Base-by-base conservation (phyloP, 2,329 filamentous ascomycete species). In the Metarhizium humberi region DNA sequence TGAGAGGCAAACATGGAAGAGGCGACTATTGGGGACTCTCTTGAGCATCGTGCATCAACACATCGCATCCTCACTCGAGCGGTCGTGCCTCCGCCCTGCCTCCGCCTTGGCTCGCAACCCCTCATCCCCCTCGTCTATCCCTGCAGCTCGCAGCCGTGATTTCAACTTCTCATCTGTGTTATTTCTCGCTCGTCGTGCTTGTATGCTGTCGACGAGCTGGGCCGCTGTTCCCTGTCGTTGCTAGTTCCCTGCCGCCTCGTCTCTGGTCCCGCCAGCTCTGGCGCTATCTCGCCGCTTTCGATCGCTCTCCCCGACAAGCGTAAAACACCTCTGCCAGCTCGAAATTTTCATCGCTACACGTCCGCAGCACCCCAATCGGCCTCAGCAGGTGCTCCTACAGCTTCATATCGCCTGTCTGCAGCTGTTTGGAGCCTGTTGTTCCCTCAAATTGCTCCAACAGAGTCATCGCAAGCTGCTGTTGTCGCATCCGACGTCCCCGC, bases 221-320 rank as follows among this genome's bases (percentile, higher is more conserved):
- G 42, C 40, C 16, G 13, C n/a, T 16, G 20, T 25, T 46, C 43
- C 43, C 43, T 46, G 45, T 30, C 13, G 3, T 11, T 29, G 20
- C 45, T 10, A 14, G 11, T 45, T 18, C 16, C 42, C 16, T 16
- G 18, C 20, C 7, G 10, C 42, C 6, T 16, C 6, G 6, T 4
- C 25, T n/a, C 45, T 16, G 36, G 55, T 53, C 51, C 51, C 51
- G 51, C 55, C 50, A 45, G 30, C 42, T 16, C 50, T 54, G 55
- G 51, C 56, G 53, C 56, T 50, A 53, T 57, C 56, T 20, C 43
- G 53, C 56, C 53, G 53, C 56, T 52, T 53, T 47, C 53, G 25
- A 53, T 55, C 56, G 50, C 30, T 40, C 56, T 50, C 13, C 32
- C 54, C 50, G 36, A 42, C 34, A 25, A 51, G 34, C 43, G 25